Conservation (phyloP, 2,329 filamentous ascomycete species). For the Didymella glomerata region DNA sequence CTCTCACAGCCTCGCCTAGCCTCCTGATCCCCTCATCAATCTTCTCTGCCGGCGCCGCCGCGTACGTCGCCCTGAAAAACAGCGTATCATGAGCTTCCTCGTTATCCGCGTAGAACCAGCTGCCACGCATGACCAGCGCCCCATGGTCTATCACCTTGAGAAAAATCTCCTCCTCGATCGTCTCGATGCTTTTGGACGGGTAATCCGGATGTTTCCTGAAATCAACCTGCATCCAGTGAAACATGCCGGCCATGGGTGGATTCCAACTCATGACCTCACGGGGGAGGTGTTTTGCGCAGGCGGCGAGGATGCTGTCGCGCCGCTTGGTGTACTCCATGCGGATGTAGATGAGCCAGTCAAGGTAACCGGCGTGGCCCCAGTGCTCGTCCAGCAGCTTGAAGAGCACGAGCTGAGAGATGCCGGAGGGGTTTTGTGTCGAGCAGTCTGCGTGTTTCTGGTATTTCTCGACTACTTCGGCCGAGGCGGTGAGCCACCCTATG, state of each 20-base stretch:
- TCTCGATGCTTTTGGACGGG: conserved; percentile 60
- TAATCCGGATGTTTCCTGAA: conserved; percentile 71
- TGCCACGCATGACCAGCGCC: conserved; percentile 83
- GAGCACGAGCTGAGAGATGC: conserved; percentile 82
- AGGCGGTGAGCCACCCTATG: conserved; percentile 88
- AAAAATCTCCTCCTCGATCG: conserved; percentile 88
- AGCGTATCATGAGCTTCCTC: conserved; percentile 67
- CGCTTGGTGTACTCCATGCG: conserved; percentile 82
- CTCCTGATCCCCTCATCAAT: conserved; percentile 63
- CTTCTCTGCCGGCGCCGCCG: conserved; percentile 70
- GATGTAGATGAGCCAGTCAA: conserved; percentile 87
- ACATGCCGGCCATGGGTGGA: conserved; percentile 89
- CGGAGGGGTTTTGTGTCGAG: conserved; percentile 83
- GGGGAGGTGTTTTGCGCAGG: conserved; percentile 82
- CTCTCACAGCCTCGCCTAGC: conserved; percentile 77
- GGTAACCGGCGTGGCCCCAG: conserved; percentile 91
- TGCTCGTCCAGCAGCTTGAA: conserved; percentile 91
- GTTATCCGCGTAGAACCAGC: conserved; percentile 87
- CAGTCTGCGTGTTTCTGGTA: conserved; percentile 85
- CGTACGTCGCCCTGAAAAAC: conserved; percentile 91
- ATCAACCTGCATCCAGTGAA: conserved; percentile 82
- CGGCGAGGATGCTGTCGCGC: conserved; percentile 77
- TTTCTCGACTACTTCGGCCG: conserved; percentile 82
- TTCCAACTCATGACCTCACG: conserved; percentile 78
- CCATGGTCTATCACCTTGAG: conserved; percentile 75